Base-by-base conservation (phyloP, 345 rosid species). In the Excoecaria cochinchinensis region DNA sequence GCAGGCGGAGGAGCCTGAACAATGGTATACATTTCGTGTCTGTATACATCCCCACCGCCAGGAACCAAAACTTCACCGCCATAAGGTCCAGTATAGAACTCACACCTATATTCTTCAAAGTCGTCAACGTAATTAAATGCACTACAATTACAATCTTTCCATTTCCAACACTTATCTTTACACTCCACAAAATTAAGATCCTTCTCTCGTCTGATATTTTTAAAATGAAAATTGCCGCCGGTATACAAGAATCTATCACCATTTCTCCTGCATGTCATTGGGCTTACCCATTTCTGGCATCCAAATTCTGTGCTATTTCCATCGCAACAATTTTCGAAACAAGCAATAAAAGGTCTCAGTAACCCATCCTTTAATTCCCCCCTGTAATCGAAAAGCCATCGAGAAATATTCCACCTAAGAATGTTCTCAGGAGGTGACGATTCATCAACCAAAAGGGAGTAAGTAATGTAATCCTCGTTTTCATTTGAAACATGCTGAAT, bases 91-190 rank as follows among this genome's bases (percentile, higher is more conserved):
- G 0, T 9, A 13, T 44, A 71, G 12, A 77, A 56, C 3, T 1
- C 1, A 42, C 75, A 77, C 10, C 25, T 1, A 3, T 0, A 0
- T 11, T 11, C 16, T 31, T 31, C 5, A 6, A 6, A 44, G 8
- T 44, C 8, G 3, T n/a, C n/a, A n/a, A n/a, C 3, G 4, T 24
- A 16, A 0, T 0, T 2, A 14, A 66, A 42, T n/a, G 71, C 80
- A 22, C 39, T 65, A 46, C 76, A 77, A 0, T 1, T 5, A 64
- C 72, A 77, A 53, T 71, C 11, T 1, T 31, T 25, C 31, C 31
- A 31, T 31, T 31, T 31, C 75, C 76, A 71, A 50, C 75, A 77
- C 10, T n/a, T 1, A n/a, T 77, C 75, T 58, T 53, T 12, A 51
- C 67, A 77, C 8, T 77, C 71, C 53, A 39, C 22, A 21, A 71